A percentile compares a stretch with the other conserved stretches of the same genome.
phyloP scores from a whole-genome alignment of 768 basidiomycete genomes.

The Mycena galopus region DNA sequence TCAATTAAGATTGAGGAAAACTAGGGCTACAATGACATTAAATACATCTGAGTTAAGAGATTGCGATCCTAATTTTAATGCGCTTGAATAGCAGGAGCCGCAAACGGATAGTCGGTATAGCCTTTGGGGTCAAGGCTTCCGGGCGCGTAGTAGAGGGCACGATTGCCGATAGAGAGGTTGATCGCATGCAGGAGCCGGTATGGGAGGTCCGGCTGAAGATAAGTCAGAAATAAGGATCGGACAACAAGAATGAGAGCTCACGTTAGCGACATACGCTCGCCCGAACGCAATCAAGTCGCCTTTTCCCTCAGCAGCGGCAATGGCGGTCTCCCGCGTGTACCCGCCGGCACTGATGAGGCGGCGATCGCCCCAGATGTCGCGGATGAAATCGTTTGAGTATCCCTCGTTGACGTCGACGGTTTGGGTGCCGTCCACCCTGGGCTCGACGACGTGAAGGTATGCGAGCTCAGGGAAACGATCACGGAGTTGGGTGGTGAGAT shows the following conservation, averaged over 20 bases:
- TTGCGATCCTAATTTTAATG: no score
- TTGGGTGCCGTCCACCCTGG: constrained; percentile 39
- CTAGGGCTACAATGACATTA: no score
- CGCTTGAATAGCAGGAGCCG: no score
- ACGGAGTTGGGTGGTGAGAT: constrained; percentile 54
- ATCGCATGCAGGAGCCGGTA: constrained; percentile 44
- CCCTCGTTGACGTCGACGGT: constrained; percentile 2
- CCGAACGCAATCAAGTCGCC: constrained; percentile 51
- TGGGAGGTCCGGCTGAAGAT: constrained; percentile 48
- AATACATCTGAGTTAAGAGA: no score
- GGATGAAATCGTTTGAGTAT: no score
- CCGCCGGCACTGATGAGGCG: no score
- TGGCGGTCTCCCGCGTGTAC: no score
- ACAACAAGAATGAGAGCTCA: constrained; percentile 38
- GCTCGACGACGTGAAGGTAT: constrained; percentile 60
- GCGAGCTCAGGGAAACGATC: constrained; percentile 53
- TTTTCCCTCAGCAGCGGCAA: constrained; percentile 45
- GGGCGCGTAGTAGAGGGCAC: no score
- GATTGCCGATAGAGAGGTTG: constrained; percentile 39
- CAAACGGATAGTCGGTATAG: no score
- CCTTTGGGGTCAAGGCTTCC: no score
- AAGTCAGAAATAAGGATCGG: neutral
- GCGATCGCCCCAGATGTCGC: no score
- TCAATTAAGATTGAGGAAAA: no score
- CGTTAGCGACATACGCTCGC: constrained; percentile 53